Base-by-base conservation (phyloP, 2,329 filamentous ascomycete species). In the Atkinsonella hypoxylon region DNA sequence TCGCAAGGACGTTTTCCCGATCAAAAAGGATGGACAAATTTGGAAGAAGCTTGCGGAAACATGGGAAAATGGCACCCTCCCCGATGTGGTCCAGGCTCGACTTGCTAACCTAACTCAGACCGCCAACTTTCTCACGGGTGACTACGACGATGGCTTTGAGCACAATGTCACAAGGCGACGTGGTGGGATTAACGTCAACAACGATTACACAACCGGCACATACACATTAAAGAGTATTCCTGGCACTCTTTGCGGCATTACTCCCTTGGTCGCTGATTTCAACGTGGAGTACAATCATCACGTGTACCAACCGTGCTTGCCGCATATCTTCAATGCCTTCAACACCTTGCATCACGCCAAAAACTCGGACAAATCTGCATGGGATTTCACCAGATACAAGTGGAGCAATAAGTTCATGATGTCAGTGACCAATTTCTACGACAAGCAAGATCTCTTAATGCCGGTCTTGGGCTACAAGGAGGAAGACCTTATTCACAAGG, bases 301-400 rank as follows among this genome's bases (percentile, higher is more conserved):
- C 48, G 58, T 73, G 13, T 73, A 73, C 54, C 70, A 73, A 47
- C 71, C 71, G 0, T 73, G 71, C 44, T 52, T 73, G 50, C 66
- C 70, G 0, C 71, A 68, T 1, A 55, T 67, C 17, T 54, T 67
- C 3, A 57, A 67, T 12, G 58, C 61, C 6, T 51, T 69, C 50
- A 67, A 67, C 42, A 20, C 50, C 1, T 51, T 64, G 3, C 31
- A 47, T 3, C 57, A 58, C 15, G 52, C 52, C 1, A 32, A 48
- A 6, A 40, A 55, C 13, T 42, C 53, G 5, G 44, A 48, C 7
- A 26, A 50, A 1, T n/a, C 32, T 7, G 45, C 44, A 11, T 53
- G 53, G 11, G 59, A 55, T 30, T 67, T 58, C 43, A 57, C 56
- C 4, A 47, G 56, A 1, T 58, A 56, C 20, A 60, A 58, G 9